A percentile compares a stretch with the other conserved stretches of the same genome.
These are phyloP conservation scores for Populus tomentosa DNA, from an alignment of 441 rosid species.

Conservation along the genomic window DNA sequence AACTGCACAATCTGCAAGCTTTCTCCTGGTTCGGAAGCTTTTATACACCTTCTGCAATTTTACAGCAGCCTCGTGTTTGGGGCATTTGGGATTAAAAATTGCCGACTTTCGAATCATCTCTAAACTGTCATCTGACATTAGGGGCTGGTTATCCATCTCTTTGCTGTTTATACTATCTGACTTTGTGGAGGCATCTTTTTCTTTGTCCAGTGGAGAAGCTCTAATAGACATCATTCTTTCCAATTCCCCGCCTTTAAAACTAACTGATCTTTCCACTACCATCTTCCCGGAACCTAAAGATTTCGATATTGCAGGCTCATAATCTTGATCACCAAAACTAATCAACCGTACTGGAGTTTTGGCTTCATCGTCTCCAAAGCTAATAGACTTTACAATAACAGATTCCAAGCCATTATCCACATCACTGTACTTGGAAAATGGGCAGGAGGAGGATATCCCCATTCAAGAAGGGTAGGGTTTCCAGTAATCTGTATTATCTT, in stretches of 20 bases:
- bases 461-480: conserved; percentile 26
- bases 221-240: conserved; percentile 50
- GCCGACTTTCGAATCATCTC: conserved; percentile 9
- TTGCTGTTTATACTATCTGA: conserved; percentile 16
- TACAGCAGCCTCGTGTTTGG: conserved; percentile 65
- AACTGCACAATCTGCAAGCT: conserved; percentile 94
- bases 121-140: conserved; percentile 1
- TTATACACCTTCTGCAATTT: conserved; percentile 86
- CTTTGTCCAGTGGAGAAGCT: conserved; percentile 26
- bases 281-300: conserved; percentile 58
- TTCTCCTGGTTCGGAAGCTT: conserved; percentile 87
- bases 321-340: conserved; percentile 38
- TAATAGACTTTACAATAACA: conserved; percentile 54
- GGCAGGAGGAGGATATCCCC: conserved; percentile 55
- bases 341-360: conserved; percentile 53
- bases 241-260: conserved; percentile 52
- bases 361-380: conserved; percentile 44
- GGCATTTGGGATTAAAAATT: conserved; percentile 41
- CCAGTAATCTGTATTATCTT: conserved; percentile 2
- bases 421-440: conserved; percentile 45
- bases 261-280: conserved; percentile 62
- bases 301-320: conserved; percentile 49
- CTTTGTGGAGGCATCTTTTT: conserved; percentile 15
- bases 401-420: conserved; percentile 53
- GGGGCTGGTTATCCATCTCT: conserved; percentile 15